Evolutionary conservation across 164 flowering plant species (phyloP).

Genomic region (Nymphaea colorata): DNA sequence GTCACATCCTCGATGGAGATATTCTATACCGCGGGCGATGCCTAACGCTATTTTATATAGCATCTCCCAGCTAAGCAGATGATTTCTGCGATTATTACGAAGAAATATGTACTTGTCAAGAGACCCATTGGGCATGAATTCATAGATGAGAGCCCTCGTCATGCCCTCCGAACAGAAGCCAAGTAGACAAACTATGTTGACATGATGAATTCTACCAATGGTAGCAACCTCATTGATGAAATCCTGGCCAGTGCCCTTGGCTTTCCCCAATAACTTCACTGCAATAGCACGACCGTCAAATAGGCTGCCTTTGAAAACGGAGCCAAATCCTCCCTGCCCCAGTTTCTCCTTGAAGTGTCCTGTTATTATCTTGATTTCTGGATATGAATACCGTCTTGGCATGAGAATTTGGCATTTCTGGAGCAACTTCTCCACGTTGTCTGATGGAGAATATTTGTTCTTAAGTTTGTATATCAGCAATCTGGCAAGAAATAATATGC

Average conservation of each 20-base stretch:
- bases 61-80: constrained; percentile 3
- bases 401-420: neutral
- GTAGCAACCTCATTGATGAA: neutral
- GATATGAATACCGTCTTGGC: neutral
- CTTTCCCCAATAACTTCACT: neutral
- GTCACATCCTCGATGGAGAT: constrained; percentile 12
- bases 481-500: too few species aligned
- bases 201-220: constrained; percentile 22
- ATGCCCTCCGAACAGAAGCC: constrained; percentile 26
- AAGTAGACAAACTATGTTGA: constrained; percentile 23
- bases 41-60: constrained; percentile 10
- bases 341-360: neutral
- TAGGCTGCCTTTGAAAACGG: neutral
- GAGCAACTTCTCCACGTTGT: neutral
- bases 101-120: constrained; percentile 28
- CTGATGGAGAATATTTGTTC: too few species aligned
- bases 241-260: neutral
- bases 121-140: constrained; percentile 34
- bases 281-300: neutral
- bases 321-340: neutral
- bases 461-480: too few species aligned
- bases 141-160: constrained; percentile 29
- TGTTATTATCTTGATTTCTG: neutral
- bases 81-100: neutral
- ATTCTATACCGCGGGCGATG: constrained; percentile 13